phyloP scores from a whole-genome alignment of 2,329 filamentous ascomycete species.

The Fonsecaea pugnacius region DNA sequence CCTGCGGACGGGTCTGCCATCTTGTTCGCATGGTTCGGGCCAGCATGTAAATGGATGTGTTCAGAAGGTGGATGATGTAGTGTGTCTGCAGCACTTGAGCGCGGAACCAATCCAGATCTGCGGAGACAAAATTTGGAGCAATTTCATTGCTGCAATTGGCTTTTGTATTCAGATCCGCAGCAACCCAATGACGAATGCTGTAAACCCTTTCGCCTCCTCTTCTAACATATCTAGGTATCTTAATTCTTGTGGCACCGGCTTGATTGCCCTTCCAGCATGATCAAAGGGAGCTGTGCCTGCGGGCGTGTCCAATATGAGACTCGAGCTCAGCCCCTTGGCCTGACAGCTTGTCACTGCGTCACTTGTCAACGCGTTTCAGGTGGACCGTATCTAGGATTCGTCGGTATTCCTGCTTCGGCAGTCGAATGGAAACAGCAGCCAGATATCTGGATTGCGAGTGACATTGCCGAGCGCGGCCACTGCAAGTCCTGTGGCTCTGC shows the following conservation, averaged over 20 bases:
- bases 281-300: constrained; percentile 35
- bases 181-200: background rate
- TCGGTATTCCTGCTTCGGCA: constrained; percentile 41
- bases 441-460: constrained; percentile 42
- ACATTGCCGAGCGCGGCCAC: constrained; percentile 50
- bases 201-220: background rate
- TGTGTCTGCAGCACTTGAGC: too few species aligned
- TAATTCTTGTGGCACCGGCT: background rate
- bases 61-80: too few species aligned
- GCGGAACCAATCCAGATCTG: too few species aligned
- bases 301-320: constrained; percentile 31
- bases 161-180: background rate
- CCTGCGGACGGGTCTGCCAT: too few species aligned
- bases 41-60: too few species aligned
- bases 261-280: constrained; percentile 21
- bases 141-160: too few species aligned
- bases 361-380: constrained; percentile 56
- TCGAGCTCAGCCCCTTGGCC: constrained; percentile 39
- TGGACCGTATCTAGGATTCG: constrained; percentile 52
- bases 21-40: too few species aligned
- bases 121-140: too few species aligned
- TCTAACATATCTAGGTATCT: background rate
- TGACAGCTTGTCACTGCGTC: constrained; percentile 54
- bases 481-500: constrained; percentile 55
- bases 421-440: constrained; percentile 45